These are phyloP conservation scores for Neurospora tetrasperma DNA, from an alignment of 495 filamentous ascomycete species.

Conservation along the genomic window DNA sequence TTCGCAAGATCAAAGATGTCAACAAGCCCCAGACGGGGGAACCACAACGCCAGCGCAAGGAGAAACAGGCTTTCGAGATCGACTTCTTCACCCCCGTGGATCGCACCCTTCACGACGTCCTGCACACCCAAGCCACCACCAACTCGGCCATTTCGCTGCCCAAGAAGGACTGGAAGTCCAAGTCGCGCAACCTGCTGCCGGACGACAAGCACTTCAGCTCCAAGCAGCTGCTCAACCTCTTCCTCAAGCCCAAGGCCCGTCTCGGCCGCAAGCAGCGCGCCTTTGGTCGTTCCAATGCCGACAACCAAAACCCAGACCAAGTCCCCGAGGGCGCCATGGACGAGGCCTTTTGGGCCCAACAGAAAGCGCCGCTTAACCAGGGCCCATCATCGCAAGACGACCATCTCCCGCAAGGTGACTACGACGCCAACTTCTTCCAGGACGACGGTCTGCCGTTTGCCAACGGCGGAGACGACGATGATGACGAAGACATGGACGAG, in stretches of 20 bases:
- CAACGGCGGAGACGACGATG: conserved; percentile 55
- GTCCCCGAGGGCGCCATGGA: conserved; percentile 68
- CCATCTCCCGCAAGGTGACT: conserved; percentile 52
- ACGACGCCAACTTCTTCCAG: conserved; percentile 96
- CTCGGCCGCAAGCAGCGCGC: conserved; percentile 43
- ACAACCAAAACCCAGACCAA: conserved; percentile 37
- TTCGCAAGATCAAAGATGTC: conserved; percentile 81
- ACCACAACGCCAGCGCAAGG: conserved; percentile 58
- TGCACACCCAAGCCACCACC: conserved; percentile 75
- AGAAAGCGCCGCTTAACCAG: conserved; percentile 45
- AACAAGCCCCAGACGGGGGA: conserved; percentile 43
- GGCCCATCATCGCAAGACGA: conserved; percentile 22
- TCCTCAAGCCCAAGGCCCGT: conserved; percentile 86
- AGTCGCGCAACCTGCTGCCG: conserved; percentile 82
- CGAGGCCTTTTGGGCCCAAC: conserved; percentile 89
- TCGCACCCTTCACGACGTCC: conserved; percentile 57
- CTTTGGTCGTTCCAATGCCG: conserved; percentile 6
- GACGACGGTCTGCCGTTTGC: conserved; percentile 80
- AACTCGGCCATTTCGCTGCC: conserved; percentile 73
- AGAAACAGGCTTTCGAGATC: conserved; percentile 93
- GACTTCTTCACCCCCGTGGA: conserved; percentile 72
- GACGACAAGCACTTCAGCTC: conserved; percentile 99
- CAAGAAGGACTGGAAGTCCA: conserved; percentile 91
- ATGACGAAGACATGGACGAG: conserved; percentile 60
- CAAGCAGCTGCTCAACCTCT: conserved; percentile 73